phyloP scores from a whole-genome alignment of 306 rosid species.

The Begonia loranthoides region DNA sequence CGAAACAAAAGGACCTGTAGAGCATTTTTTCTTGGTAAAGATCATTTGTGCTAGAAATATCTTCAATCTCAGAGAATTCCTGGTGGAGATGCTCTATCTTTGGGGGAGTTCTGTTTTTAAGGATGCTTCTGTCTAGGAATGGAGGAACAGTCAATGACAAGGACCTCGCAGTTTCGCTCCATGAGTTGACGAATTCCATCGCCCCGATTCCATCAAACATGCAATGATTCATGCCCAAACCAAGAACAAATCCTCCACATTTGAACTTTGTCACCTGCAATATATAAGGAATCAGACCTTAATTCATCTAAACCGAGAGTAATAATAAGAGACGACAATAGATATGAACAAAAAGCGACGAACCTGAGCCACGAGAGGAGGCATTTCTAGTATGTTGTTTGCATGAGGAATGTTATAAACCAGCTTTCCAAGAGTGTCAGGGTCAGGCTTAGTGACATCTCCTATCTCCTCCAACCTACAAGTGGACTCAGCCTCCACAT shows the following conservation, averaged over 20 bases:
- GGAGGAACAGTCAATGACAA: conserved; percentile 38
- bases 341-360: background rate
- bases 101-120: conserved; percentile 51
- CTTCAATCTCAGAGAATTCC: conserved; percentile 58
- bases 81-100: conserved; percentile 36
- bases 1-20: conserved; percentile 45
- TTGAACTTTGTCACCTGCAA: conserved; percentile 61
- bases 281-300: background rate
- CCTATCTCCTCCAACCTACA: conserved; percentile 46
- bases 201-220: conserved; percentile 73
- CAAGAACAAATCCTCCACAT: conserved; percentile 73
- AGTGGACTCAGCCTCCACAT: conserved; percentile 77
- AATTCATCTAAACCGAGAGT: background rate
- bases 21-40: conserved; percentile 38
- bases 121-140: conserved; percentile 48
- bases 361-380: conserved; percentile 77
- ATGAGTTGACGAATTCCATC: conserved; percentile 66
- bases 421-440: conserved; percentile 46
- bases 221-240: conserved; percentile 45
- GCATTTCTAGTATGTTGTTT: conserved; percentile 57
- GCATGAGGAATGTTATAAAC: conserved; percentile 61
- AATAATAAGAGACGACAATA: background rate
- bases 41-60: conserved; percentile 31
- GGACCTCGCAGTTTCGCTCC: conserved; percentile 63
- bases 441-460: conserved; percentile 70